Base-by-base conservation (phyloP, 2,329 filamentous ascomycete species). In the Cercospora brassicicola region DNA sequence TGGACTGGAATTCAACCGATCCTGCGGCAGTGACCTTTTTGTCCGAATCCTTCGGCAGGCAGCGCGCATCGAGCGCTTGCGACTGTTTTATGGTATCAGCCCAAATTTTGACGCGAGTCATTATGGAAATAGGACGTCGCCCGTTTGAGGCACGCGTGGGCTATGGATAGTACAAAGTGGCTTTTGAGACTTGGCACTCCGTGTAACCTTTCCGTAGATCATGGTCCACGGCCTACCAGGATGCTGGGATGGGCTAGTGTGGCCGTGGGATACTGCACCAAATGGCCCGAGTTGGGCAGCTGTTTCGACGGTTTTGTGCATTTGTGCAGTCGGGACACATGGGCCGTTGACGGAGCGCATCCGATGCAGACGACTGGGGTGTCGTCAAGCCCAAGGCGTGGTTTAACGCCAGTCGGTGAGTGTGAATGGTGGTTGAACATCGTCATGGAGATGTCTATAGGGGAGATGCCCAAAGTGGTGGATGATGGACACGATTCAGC, bases 151-250 rank as follows among this genome's bases (percentile, higher is more conserved):
- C 42, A 48, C n/a, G 45, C 45, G 45, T 51, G 45, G 45, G 45
- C 45, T 20, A 26, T 51, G 45, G 45, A 51, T 51, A 23, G 45
- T 11, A 23, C 42, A 48, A 10, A 23, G 45, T 51, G 45, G 45
- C 45, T 51, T 51, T 51, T 51, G 45, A 20, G 45, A 13, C 56
- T 59, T 59, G 56, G 56, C 56, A 36, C 6, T 33, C 30, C 4
- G 56, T 59, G 56, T 59, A 20, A 59, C 56, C 33, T 31, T 28
- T 15, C 9, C 56, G 56, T 20, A 59, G 56, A 59, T 33, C 56
- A 36, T 36, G 30, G 30, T 18, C 56, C 56, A 39, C 56, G 31
- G 11, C 7, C 3, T 13, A 15, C 56, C 56, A 36, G 30, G 56
- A n/a, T 9, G 30, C 56, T 59, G 56, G 56, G 30, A 39, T 3